phyloP scores from a whole-genome alignment of 176 grass and related monocot species.

The Elaeis guineensis region DNA sequence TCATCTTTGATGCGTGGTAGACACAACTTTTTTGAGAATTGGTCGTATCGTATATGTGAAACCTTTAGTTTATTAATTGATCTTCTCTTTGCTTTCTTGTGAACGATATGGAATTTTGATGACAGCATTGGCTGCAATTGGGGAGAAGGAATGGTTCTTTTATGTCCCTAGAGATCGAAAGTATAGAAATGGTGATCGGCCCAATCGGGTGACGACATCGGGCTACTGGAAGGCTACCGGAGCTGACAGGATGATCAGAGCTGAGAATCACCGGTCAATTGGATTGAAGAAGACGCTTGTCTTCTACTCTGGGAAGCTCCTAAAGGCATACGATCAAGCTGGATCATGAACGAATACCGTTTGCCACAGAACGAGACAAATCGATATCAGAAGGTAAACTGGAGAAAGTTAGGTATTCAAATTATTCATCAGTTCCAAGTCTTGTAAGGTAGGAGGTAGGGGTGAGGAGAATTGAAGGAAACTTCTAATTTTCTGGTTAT shows the following conservation, averaged over 20 bases:
- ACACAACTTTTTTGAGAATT: too few species aligned
- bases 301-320: conserved; percentile 99
- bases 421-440: too few species aligned
- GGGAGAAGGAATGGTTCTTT: conserved; percentile 99
- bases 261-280: conserved; percentile 58
- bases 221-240: conserved; percentile 99
- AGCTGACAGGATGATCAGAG: conserved; percentile 66
- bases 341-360: conserved; percentile 99
- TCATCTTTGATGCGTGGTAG: too few species aligned
- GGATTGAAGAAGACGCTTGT: conserved; percentile 97
- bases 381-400: conserved; percentile 62
- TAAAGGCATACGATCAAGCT: conserved; percentile 75
- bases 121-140: conserved; percentile 78
- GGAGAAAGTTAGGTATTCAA: too few species aligned
- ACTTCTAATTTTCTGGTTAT: neutral
- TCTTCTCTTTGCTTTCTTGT: neutral
- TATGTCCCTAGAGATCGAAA: conserved; percentile 92
- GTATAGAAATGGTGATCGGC: conserved; percentile 93
- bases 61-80: too few species aligned
- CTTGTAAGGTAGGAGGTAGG: neutral
- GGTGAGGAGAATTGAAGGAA: neutral
- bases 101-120: neutral
- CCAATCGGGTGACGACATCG: conserved; percentile 84
- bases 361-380: conserved; percentile 47
- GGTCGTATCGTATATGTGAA: too few species aligned